Base-by-base conservation (phyloP, 1,284 basidiomycete genomes). In the Irpex sp. region DNA sequence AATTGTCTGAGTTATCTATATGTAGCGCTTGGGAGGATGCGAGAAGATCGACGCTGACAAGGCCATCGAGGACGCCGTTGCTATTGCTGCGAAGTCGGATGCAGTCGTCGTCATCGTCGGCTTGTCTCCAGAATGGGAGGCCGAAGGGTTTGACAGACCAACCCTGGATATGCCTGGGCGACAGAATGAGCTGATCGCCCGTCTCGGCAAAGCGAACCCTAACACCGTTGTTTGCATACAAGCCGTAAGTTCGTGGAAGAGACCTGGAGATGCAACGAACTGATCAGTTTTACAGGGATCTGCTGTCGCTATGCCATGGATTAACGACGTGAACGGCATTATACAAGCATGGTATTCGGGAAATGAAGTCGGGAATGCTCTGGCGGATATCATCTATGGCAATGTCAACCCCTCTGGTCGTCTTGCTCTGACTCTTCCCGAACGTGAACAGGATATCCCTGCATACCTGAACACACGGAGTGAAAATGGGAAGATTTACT, bases 371-470 rank as follows among this genome's bases (percentile, higher is more conserved):
- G 91, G 92, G 2, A 89, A 89, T 70, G 87, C 88, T 0, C 82
- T 93, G 62, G 85, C 87, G 7, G 89, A 92, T 70, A 78, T 93
- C 13, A 70, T 94, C 11, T 92, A 85, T 72, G 92, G 91, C 40
- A 82, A 81, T 62, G 80, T 88, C 59, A 92, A 91, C 69, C 92
- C 91, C 0, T 81, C 82, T 56, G 92, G 88, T 4, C 83, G 86
- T 51, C 79, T 93, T 6, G 85, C 91, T 2, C 76, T 93, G 65
- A 86, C 88, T 1, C 79, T 93, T 51, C 91, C 90, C 4, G 78
- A 76, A 44, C 78, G 81, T 19, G 78, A 85, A 58, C 80, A 90
- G 72, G 90, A 92, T 71, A 84, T 85, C 55, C 87, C 90, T 0
- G 82, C 89, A 5, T 82, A 83, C 71, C 75, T 82, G 51, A 85